Evolutionary conservation across 148 eudicot genomes (phyloP).

Genomic region (Rhododendron griersonianum): DNA sequence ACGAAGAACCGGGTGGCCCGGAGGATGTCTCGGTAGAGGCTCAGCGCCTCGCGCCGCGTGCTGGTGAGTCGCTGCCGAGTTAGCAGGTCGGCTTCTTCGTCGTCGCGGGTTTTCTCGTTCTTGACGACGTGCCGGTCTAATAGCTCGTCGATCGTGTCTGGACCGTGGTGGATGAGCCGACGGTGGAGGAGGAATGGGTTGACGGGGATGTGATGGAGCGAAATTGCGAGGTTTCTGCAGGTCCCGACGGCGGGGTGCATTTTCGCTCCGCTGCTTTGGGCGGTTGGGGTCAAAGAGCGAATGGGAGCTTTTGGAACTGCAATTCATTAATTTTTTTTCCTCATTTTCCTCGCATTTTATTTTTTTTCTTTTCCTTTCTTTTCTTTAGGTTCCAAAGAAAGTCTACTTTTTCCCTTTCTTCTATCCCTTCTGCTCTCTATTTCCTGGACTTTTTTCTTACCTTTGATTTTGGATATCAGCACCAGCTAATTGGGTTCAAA

Average conservation of each 20-base stretch:
- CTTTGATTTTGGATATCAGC: too few relatives aligned
- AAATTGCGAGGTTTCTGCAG: constrained; percentile 5
- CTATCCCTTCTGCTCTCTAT: too few relatives aligned
- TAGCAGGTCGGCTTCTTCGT: constrained; percentile 40
- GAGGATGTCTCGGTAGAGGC: constrained; percentile 76
- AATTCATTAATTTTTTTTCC: too few relatives aligned
- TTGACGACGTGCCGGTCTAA: constrained; percentile 66
- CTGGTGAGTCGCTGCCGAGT: constrained; percentile 76
- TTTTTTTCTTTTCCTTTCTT: too few relatives aligned
- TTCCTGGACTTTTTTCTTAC: too few relatives aligned
- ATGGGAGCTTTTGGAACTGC: too few relatives aligned
- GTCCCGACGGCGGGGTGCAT: not conserved
- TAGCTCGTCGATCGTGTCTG: constrained; percentile 74
- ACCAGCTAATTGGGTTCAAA: too few relatives aligned
- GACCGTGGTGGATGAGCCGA: constrained; percentile 57
- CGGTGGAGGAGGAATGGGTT: constrained; percentile 9
- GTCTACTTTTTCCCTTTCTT: too few relatives aligned
- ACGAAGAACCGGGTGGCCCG: constrained; percentile 78
- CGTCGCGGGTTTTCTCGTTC: constrained; percentile 43
- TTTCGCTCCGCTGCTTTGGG: not conserved
- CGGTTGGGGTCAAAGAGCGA: not conserved
- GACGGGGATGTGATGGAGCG: not conserved
- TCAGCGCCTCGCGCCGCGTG: constrained; percentile 71
- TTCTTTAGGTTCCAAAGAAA: too few relatives aligned
- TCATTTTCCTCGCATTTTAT: too few relatives aligned